A percentile compares a stretch with the other conserved stretches of the same genome.
These are phyloP conservation scores for Solanum virginianum DNA, from an alignment of 257 asterid genomes.

Conservation along the genomic window DNA sequence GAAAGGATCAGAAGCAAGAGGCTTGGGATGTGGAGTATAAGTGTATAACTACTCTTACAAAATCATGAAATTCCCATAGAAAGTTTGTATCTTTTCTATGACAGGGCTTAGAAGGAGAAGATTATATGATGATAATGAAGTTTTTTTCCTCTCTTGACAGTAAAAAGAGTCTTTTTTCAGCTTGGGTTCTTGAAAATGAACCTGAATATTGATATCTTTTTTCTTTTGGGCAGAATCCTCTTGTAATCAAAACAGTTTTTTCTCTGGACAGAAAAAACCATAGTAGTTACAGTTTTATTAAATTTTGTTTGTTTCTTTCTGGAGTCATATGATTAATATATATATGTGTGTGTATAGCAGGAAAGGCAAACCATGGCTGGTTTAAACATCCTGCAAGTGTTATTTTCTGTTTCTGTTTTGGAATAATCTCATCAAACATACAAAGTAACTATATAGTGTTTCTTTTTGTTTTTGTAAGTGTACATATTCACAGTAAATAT, in stretches of 20 bases:
- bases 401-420: background rate
- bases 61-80: background rate
- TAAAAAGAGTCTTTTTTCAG: background rate
- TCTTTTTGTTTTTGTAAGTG: background rate
- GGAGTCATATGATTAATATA: background rate
- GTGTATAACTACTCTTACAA: background rate
- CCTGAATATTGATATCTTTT: background rate
- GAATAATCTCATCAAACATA: background rate
- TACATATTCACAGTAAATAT: background rate
- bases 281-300: background rate
- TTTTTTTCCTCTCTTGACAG: background rate
- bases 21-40: constrained; percentile 29
- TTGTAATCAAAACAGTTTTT: background rate
- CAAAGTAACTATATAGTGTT: background rate
- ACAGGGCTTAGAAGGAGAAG: background rate
- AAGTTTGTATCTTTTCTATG: background rate
- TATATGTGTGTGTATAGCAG: background rate
- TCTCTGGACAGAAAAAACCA: background rate
- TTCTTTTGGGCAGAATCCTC: background rate
- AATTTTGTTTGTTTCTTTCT: background rate
- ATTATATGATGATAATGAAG: background rate
- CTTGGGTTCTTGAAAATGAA: background rate
- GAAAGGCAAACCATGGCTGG: background rate
- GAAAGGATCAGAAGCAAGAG: constrained; percentile 50
- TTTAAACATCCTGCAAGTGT: background rate